A percentile compares a stretch with the other conserved stretches of the same genome.
phyloP scores from a whole-genome alignment of 257 asterid genomes.

The Jasminum sambac region DNA sequence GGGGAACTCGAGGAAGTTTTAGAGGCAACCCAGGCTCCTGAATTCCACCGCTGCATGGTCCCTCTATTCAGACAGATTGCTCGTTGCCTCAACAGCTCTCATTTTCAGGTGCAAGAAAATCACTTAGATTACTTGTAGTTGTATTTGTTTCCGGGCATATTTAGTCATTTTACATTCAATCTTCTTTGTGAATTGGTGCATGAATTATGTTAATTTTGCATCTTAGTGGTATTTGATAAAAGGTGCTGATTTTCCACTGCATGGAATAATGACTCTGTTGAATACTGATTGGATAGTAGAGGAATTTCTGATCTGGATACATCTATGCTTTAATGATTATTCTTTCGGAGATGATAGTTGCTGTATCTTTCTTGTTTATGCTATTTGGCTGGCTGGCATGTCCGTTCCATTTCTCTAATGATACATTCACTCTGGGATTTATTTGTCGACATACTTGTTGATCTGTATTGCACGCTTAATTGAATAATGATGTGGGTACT shows the following conservation, averaged over 20 bases:
- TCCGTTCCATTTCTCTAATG: neutral
- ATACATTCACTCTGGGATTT: neutral
- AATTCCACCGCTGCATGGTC: slow-evolving; percentile 72
- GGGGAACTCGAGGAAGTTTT: slow-evolving; percentile 82
- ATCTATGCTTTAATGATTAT: neutral
- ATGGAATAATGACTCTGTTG: neutral
- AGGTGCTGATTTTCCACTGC: slow-evolving; percentile 11
- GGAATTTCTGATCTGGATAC: neutral
- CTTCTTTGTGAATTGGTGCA: slow-evolving; percentile 2
- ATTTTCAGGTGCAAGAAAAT: slow-evolving; percentile 66
- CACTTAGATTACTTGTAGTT: neutral
- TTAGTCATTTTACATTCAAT: neutral
- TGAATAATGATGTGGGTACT: neutral
- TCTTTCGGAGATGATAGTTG: neutral
- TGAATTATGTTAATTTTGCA: neutral
- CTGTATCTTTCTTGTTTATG: neutral
- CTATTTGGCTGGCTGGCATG: neutral
- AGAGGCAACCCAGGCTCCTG: slow-evolving; percentile 66
- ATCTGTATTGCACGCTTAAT: neutral
- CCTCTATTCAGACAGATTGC: slow-evolving; percentile 80
- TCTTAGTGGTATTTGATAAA: slow-evolving; percentile 6
- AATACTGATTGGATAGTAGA: neutral
- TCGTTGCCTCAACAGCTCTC: slow-evolving; percentile 67
- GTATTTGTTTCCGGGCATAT: slow-evolving; percentile 7
- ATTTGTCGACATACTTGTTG: neutral